Conservation (phyloP, 2,329 filamentous ascomycete species). For the Arthrobotrys iridis region DNA sequence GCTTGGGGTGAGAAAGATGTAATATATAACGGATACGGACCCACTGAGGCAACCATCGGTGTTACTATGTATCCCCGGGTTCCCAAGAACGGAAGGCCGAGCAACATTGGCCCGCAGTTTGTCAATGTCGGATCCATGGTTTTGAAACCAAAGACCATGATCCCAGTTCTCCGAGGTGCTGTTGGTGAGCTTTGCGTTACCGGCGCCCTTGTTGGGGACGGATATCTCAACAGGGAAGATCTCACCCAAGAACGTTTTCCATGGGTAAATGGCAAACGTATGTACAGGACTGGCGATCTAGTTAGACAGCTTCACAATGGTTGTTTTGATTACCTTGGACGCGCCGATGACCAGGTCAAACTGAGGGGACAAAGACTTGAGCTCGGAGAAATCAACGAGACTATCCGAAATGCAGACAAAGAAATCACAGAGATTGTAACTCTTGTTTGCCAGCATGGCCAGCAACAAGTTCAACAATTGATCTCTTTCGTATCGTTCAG, state of each 20-base stretch:
- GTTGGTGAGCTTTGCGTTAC: slow-evolving; percentile 90
- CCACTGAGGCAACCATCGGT: slow-evolving; percentile 91
- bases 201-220: slow-evolving; percentile 85
- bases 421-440: slow-evolving; percentile 77
- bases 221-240: slow-evolving; percentile 83
- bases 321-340: slow-evolving; percentile 85
- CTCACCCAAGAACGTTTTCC: slow-evolving; percentile 82
- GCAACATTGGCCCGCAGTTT: slow-evolving; percentile 88
- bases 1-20: slow-evolving; percentile 81
- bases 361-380: slow-evolving; percentile 88
- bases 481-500: slow-evolving; percentile 75
- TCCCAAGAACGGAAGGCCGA: slow-evolving; percentile 77
- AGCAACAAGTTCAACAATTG: slow-evolving; percentile 81
- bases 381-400: slow-evolving; percentile 88
- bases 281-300: slow-evolving; percentile 90
- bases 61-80: slow-evolving; percentile 90
- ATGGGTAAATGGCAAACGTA: slow-evolving; percentile 58
- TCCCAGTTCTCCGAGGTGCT: slow-evolving; percentile 78
- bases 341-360: slow-evolving; percentile 92
- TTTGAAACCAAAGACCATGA: slow-evolving; percentile 73
- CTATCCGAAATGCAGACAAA: slow-evolving; percentile 72
- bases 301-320: slow-evolving; percentile 82
- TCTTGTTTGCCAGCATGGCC: slow-evolving; percentile 76
- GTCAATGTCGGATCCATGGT: slow-evolving; percentile 88
- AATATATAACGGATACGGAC: slow-evolving; percentile 90